These are phyloP conservation scores for Exophiala sp. DNA, from an alignment of 2,329 filamentous ascomycete species.

Conservation along the genomic window DNA sequence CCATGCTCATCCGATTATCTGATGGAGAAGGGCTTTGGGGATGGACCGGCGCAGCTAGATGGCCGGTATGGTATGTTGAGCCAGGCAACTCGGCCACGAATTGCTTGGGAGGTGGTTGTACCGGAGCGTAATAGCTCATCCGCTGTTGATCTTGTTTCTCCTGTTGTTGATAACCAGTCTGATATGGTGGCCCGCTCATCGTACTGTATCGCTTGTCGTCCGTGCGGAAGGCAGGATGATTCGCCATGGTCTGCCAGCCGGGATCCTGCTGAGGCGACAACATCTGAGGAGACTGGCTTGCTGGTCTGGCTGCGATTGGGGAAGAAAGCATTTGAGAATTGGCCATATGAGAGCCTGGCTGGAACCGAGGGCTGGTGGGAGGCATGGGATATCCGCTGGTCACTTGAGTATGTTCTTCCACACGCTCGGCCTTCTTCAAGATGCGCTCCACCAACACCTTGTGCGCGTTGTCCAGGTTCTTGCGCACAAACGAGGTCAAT, in stretches of 20 bases:
- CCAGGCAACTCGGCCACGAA: constrained; percentile 25
- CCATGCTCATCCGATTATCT: constrained; percentile 17
- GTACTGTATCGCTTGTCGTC: constrained; percentile 18
- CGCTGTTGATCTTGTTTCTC: no score
- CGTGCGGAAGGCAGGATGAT: constrained; percentile 22
- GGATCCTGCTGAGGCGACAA: constrained; percentile 21
- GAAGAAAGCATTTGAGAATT: constrained; percentile 18
- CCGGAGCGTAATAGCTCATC: constrained; percentile 10
- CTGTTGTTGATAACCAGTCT: constrained; percentile 6
- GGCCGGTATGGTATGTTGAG: constrained; percentile 15
- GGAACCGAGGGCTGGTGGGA: constrained; percentile 17
- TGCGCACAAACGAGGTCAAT: constrained; percentile 71
- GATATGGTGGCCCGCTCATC: constrained; percentile 10
- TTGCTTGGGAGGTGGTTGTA: constrained; percentile 17
- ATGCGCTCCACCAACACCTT: constrained; percentile 62
- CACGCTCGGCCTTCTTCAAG: constrained; percentile 46
- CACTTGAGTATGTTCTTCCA: constrained; percentile 31
- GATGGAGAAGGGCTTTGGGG: neutral
- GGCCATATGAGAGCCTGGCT: constrained; percentile 26
- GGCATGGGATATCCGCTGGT: constrained; percentile 12
- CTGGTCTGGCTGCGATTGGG: constrained; percentile 7
- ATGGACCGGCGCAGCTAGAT: constrained; percentile 7
- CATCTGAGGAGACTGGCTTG: constrained; percentile 21
- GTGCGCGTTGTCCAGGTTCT: constrained; percentile 72
- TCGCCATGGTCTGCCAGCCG: constrained; percentile 20